Base-by-base conservation (phyloP, 2,329 filamentous ascomycete species). In the Aspergillus sp. region DNA sequence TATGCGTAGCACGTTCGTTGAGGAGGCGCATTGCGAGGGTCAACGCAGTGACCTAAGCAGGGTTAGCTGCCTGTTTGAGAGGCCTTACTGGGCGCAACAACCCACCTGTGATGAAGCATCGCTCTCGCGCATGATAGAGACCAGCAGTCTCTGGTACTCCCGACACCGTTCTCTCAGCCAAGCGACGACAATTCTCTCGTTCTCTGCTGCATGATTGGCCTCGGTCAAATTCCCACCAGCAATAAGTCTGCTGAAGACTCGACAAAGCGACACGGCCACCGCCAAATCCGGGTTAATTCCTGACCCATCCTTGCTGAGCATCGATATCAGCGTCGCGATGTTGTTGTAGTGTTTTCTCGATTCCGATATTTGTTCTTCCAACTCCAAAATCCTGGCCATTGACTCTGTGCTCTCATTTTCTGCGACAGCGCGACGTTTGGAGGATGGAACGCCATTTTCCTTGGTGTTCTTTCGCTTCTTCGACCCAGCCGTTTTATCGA, bases 301-400 rank as follows among this genome's bases (percentile, higher is more conserved):
- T 22, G 81, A 74, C 3, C 83, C 76, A 30, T 80, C 79, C 41
- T 79, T 80, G 71, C 84, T 74, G 43, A 87, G 78, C 70, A 87
- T 84, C 47, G 84, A 83, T 50, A 96, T 81, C 43, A 98, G 80
- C 11, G 84, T 86, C 7, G 87, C 84, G 71, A 98, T 94, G 73
- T 96, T 92, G 82, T 97, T 96, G 83, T 96, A 96, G 78, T 97
- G 87, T 76, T 93, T 92, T 72, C 88, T 91, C 54, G 93, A 96
- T 76, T 95, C 89, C 64, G 93, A 79, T 59, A 98, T 93, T 60
- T 91, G 89, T 65, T 87, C 83, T 79, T 97, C 93, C 58, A 97
- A 84, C 57, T 87, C 80, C 47, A 94, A 79, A 62, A 97, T 91
- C 65, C 87, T 85, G 59, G 85, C 83, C 73, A 89, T 85, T 50